Evolutionary conservation across 2,329 filamentous ascomycete species (phyloP).

Genomic region (Akanthomyces dipterigenus): DNA sequence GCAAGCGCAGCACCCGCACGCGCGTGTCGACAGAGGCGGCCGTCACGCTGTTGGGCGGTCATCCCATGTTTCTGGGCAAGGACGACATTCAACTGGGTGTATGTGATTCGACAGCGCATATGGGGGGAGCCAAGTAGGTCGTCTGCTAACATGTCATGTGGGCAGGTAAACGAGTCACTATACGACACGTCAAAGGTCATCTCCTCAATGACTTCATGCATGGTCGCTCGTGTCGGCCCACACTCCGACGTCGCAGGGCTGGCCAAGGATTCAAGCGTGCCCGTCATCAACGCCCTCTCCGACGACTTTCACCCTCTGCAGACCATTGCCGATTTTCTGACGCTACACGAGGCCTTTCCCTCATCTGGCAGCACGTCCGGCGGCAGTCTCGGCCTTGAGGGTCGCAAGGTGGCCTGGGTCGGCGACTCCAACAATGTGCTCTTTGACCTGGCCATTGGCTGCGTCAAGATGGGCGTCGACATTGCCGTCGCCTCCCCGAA

Average conservation of each 20-base stretch:
- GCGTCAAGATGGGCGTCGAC: constrained; percentile 79
- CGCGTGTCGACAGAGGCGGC: constrained; percentile 90
- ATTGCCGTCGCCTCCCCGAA: constrained; percentile 80
- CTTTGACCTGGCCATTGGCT: constrained; percentile 84
- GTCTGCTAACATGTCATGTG: background rate
- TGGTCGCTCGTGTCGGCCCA: constrained; percentile 71
- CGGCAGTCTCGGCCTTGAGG: constrained; percentile 59
- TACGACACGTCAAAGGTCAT: constrained; percentile 88
- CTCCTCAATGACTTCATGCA: constrained; percentile 84
- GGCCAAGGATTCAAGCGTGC: constrained; percentile 66
- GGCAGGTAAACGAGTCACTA: constrained; percentile 82
- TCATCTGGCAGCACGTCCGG: constrained; percentile 33
- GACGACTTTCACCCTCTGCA: constrained; percentile 92
- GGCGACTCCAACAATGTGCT: constrained; percentile 97
- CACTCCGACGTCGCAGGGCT: constrained; percentile 69
- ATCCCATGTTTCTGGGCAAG: constrained; percentile 94
- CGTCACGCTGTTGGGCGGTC: constrained; percentile 78
- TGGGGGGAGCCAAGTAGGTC: too few species aligned
- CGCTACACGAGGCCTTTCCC: constrained; percentile 72
- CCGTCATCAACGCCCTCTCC: constrained; percentile 81
- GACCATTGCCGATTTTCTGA: constrained; percentile 88
- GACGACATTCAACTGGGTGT: constrained; percentile 94
- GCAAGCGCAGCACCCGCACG: constrained; percentile 89
- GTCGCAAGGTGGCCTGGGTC: constrained; percentile 90
- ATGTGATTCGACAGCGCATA: constrained; percentile 24